Evolutionary conservation across 2,329 filamentous ascomycete species (phyloP).

Genomic region (Sclerotiophoma versabilis): DNA sequence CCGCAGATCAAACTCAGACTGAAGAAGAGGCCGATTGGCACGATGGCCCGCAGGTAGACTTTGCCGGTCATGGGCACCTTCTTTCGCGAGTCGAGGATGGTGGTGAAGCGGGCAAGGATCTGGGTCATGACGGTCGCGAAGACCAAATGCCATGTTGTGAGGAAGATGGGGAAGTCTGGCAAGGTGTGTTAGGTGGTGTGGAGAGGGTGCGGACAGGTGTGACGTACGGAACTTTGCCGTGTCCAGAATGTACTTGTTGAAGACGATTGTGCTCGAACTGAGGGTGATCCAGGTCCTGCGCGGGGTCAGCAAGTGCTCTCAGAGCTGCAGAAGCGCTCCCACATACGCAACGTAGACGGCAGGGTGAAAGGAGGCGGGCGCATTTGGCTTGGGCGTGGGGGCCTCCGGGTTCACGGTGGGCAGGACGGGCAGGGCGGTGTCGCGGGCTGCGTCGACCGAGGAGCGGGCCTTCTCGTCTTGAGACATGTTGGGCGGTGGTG

Average conservation of each 20-base stretch:
- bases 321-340: conserved; percentile 49
- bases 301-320: conserved; percentile 28
- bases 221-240: conserved; percentile 80
- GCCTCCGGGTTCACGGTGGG: conserved; percentile 80
- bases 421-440: conserved; percentile 68
- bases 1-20: conserved; percentile 95
- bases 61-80: conserved; percentile 96
- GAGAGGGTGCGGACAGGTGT: background rate
- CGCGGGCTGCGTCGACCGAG: conserved; percentile 77
- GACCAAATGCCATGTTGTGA: conserved; percentile 88
- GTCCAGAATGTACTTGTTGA: conserved; percentile 98
- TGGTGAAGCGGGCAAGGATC: conserved; percentile 87
- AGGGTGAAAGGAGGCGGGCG: conserved; percentile 71
- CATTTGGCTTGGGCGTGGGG: conserved; percentile 72
- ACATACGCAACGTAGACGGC: conserved; percentile 80
- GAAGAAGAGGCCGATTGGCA: conserved; percentile 96
- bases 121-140: conserved; percentile 97
- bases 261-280: conserved; percentile 93
- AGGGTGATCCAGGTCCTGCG: conserved; percentile 87
- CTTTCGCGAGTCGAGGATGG: conserved; percentile 89
- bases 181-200: conserved; percentile 23
- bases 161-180: conserved; percentile 65
- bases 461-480: conserved; percentile 78
- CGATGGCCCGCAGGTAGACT: conserved; percentile 90
- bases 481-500: conserved; percentile 59